A percentile compares a stretch with the other conserved stretches of the same genome.
phyloP scores from a whole-genome alignment of 2,329 filamentous ascomycete species.

The Trichoderma polysporum region DNA sequence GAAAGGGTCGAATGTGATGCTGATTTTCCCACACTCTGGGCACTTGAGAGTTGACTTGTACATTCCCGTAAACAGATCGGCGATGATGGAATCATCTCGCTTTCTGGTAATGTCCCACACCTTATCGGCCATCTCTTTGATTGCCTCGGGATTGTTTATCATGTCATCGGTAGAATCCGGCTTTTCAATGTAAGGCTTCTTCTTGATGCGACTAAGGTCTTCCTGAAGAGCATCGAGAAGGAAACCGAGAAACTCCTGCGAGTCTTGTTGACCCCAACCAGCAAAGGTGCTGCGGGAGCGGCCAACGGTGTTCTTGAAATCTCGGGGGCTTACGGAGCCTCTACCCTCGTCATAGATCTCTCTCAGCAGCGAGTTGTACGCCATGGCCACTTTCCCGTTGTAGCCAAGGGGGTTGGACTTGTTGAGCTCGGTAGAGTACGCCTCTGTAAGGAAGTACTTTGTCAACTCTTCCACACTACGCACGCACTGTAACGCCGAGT shows the following conservation, averaged over 20 bases:
- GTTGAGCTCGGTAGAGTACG: slow-evolving; percentile 81
- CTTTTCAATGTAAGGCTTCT: slow-evolving; percentile 97
- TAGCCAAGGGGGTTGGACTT: slow-evolving; percentile 81
- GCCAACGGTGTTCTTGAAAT: slow-evolving; percentile 82
- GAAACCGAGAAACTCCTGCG: slow-evolving; percentile 94
- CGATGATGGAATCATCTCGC: slow-evolving; percentile 91
- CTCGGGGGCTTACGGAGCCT: slow-evolving; percentile 71
- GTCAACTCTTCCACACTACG: slow-evolving; percentile 91
- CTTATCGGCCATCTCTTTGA: slow-evolving; percentile 79
- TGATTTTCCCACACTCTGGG: slow-evolving; percentile 87
- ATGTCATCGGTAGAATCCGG: slow-evolving; percentile 97
- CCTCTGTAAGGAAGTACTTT: slow-evolving; percentile 78
- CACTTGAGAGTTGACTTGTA: slow-evolving; percentile 98
- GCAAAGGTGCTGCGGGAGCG: slow-evolving; percentile 82
- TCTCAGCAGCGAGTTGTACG: slow-evolving; percentile 73
- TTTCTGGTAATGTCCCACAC: slow-evolving; percentile 91
- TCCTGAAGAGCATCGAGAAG: slow-evolving; percentile 92
- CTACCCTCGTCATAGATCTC: slow-evolving; percentile 73
- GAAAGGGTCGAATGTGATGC: slow-evolving; percentile 98
- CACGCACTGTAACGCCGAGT: slow-evolving; percentile 92
- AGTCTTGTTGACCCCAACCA: slow-evolving; percentile 94
- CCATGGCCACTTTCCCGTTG: slow-evolving; percentile 79
- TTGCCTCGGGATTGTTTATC: slow-evolving; percentile 76
- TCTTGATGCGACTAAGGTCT: slow-evolving; percentile 87
- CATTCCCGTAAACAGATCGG: slow-evolving; percentile 93